Evolutionary conservation across 345 rosid species (phyloP), one percentile per base, ranked within the genome.

Genomic region (Geranium brycei): DNA sequence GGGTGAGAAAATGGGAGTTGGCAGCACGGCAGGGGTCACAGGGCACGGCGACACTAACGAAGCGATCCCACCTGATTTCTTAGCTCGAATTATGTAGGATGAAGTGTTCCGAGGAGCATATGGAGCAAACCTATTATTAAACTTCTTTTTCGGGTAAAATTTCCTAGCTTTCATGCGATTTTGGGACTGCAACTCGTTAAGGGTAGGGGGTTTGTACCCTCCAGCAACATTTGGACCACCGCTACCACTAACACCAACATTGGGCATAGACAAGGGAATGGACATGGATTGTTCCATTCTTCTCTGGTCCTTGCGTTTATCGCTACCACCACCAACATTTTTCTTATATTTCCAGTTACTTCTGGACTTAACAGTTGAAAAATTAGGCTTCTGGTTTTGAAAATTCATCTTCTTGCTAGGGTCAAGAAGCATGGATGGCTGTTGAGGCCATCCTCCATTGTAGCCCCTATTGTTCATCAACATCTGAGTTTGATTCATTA

Each of bases 21-120:
- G 99, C 69, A 93, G 69, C 2, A 88, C 91, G 0, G 97, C 85
- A 0, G 97, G 97, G 0, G 99, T 93, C 38, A 90, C 97, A 0
- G 99, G 96, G 47, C 89, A 85, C 0, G 99, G 97, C 0, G 96
- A 90, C n/a, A 90, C 99, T 82, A 93, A 68, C 4, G 95, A 88
- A 1, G 97, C 82, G 40, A 93, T 93, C 2, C 99, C 97, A 19
- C 99, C 96, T 0, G 97, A 76, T 55, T 82, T 93, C 74, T 93
- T 93, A 0, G 97, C 99, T 31, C 97, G 72, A 66, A 93, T 93
- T 1, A 93, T 86, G 58, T 80, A 93, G 0, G 96, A 90, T 0
- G 96, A 71, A 1, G 97, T 93, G 76, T 93, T 93, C 71, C 96
- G 77, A 3, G 99, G 99, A 0, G 99, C 99, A 28, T 82, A 93